Evolutionary conservation across 805 yeast species (phyloP).

Genomic region (Pichia eremophila): DNA sequence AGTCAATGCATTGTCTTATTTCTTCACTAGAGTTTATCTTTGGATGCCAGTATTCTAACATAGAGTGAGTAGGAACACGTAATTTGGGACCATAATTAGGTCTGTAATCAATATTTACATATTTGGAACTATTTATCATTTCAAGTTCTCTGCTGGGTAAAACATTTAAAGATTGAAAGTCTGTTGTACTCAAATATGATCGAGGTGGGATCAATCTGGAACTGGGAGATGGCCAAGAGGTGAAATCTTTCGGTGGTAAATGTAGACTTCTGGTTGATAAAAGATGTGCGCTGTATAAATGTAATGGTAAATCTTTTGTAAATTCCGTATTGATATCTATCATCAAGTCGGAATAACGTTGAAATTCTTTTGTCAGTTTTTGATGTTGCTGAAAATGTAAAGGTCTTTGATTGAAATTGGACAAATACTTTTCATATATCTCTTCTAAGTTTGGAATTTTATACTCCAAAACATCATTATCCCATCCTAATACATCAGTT

Average conservation of each 20-base stretch:
- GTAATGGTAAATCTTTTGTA: slow-evolving; percentile 50
- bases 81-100: not conserved
- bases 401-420: no score
- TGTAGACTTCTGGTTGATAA: slow-evolving; percentile 20
- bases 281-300: slow-evolving; percentile 51
- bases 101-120: slow-evolving; percentile 1
- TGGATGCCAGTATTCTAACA: slow-evolving; percentile 8
- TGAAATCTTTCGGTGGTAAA: slow-evolving; percentile 2
- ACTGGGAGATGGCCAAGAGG: slow-evolving; percentile 7
- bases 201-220: slow-evolving; percentile 6
- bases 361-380: not conserved
- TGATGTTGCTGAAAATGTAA: not conserved
- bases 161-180: not conserved
- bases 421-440: no score
- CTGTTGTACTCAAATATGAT: not conserved
- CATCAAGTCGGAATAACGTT: slow-evolving; percentile 14
- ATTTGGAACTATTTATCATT: not conserved
- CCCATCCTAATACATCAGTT: no score
- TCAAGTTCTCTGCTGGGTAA: not conserved
- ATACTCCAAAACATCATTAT: no score
- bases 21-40: slow-evolving; percentile 2
- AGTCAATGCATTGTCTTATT: slow-evolving; percentile 5
- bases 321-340: slow-evolving; percentile 39
- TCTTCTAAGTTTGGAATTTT: no score
- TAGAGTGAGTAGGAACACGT: not conserved